Evolutionary conservation across 1,139 yeast species (phyloP).

Genomic region (Pichia inconspicua): DNA sequence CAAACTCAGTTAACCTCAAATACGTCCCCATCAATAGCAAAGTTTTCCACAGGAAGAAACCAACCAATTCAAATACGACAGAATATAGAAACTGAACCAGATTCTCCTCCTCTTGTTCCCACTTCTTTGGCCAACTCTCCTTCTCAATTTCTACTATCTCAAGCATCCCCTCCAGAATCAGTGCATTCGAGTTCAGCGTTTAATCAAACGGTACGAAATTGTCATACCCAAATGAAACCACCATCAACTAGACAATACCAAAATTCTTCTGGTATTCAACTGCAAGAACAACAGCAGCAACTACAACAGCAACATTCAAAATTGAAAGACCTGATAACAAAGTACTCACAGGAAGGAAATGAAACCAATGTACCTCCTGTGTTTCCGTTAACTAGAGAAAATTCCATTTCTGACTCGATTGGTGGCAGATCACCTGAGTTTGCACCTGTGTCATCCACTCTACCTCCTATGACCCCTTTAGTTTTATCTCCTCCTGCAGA

Average conservation of each 20-base stretch:
- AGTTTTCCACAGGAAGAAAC: background rate
- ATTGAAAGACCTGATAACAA: background rate
- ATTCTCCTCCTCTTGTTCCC: constrained; percentile 27
- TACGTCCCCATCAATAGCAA: background rate
- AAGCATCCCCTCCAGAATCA: constrained; percentile 43
- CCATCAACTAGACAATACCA: background rate
- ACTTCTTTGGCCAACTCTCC: constrained; percentile 50
- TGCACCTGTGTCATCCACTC: constrained; percentile 25
- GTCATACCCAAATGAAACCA: background rate
- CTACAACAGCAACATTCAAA: background rate
- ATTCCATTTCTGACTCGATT: constrained; percentile 20
- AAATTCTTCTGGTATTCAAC: background rate
- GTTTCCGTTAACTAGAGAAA: constrained; percentile 13
- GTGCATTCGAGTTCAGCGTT: constrained; percentile 16
- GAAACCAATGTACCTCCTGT: background rate
- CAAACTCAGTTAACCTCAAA: constrained; percentile 1
- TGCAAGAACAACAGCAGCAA: constrained; percentile 2
- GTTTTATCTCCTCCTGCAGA: constrained; percentile 21
- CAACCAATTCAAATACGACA: constrained; percentile 7
- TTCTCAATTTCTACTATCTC: constrained; percentile 44
- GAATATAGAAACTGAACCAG: constrained; percentile 9
- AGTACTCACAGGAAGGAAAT: background rate
- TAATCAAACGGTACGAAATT: background rate
- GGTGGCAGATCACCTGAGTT: constrained; percentile 29
- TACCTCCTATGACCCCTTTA: constrained; percentile 31